Conservation (phyloP, 495 filamentous ascomycete species). For the Daldinia loculata region DNA sequence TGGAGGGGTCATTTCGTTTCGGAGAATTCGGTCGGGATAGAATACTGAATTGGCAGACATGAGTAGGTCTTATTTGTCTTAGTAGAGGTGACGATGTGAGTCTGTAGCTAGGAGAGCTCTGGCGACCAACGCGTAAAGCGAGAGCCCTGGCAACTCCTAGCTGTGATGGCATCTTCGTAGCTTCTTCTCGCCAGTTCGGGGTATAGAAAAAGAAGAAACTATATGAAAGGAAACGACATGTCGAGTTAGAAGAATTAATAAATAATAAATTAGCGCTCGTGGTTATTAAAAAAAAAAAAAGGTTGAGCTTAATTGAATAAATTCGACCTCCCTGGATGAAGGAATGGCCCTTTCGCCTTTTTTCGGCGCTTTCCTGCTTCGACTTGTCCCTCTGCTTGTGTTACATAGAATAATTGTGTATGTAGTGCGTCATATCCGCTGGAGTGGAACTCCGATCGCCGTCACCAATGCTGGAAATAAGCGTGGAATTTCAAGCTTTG, state of each 20-base stretch:
- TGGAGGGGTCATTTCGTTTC: constrained; percentile 22
- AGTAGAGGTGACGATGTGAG: constrained; percentile 12
- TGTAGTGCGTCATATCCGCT: constrained; percentile 37
- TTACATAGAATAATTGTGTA: constrained; percentile 14
- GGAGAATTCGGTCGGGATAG: constrained; percentile 29
- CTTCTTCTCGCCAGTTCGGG: constrained; percentile 1
- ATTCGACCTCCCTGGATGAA: neutral
- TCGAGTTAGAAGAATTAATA: constrained; percentile 8
- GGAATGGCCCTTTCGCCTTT: constrained; percentile 19
- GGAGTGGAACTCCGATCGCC: constrained; percentile 30
- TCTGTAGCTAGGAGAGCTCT: constrained; percentile 30
- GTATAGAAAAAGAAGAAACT: constrained; percentile 19
- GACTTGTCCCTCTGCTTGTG: constrained; percentile 25
- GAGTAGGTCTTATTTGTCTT: constrained; percentile 17
- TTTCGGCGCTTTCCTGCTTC: constrained; percentile 34
- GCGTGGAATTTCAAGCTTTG: constrained; percentile 18
- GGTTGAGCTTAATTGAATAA: neutral
- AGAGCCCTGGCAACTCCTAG: constrained; percentile 31
- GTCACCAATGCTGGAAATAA: constrained; percentile 19
- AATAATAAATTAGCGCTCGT: neutral
- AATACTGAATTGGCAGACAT: constrained; percentile 29
- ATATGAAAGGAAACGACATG: constrained; percentile 22
- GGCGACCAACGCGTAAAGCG: constrained; percentile 31
- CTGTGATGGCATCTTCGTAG: constrained; percentile 30
- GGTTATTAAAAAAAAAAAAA: neutral